Base-by-base conservation (phyloP, 164 flowering plant genomes). In the Vitis riparia region DNA sequence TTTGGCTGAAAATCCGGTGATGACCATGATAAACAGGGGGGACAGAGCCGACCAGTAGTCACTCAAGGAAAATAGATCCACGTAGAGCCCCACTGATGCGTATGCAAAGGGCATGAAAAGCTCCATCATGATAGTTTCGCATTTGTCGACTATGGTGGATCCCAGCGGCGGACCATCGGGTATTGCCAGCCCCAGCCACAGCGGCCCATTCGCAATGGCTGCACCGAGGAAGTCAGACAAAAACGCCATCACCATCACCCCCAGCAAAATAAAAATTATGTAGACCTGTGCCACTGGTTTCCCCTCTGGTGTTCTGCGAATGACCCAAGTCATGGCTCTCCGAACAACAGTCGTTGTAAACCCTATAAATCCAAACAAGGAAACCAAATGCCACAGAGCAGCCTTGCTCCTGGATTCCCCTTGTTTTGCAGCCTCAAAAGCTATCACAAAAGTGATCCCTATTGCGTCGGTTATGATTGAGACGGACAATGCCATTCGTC, bases 81-180 rank as follows among this genome's bases (percentile, higher is more conserved):
- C 76, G 48, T 68, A 51, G 49, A 83, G 32, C 1, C 97, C 97
- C 5, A 82, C 66, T 0, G 23, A 52, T 1, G 77, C 83, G 67
- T 71, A 92, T 2, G 83, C 63, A 60, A 83, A 71, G 9, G 97
- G 95, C 87, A 89, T 72, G 1, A 92, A 37, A 61, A 92, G 0
- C 29, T 85, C 81, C 59, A 55, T 69, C 11, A 80, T 32, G 37
- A 90, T 12, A 2, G 83, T 76, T 71, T 90, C 94, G 8, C 74
- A 69, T 78, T 78, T 84, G 58, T 85, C 83, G 49, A 85, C 87
- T 3, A 92, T 66, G 3, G 86, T 80, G 7, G 92, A 51, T 2
- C 95, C 92, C 6, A 92, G 67, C 0, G 96, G 92, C 0, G 97
- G 97, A 5, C 97, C 95, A 55, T 87, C 87, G 0, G 96, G 97